phyloP scores from a whole-genome alignment of 1,284 basidiomycete genomes.

The Phylloporus gajari region DNA sequence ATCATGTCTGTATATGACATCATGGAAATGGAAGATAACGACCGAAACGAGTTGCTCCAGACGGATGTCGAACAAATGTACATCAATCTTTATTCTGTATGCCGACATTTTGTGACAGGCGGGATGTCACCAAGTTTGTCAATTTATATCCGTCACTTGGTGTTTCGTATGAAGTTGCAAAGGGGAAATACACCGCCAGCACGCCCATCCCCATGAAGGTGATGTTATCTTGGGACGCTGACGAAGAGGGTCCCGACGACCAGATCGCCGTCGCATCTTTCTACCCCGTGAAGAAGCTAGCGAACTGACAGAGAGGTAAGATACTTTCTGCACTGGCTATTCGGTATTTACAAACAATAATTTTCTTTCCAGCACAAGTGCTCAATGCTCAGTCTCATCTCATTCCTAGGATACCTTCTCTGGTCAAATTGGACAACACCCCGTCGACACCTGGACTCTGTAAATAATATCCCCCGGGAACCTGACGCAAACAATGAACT shows the following conservation, averaged over 20 bases:
- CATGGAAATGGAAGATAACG: slow-evolving; percentile 96
- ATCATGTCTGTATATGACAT: slow-evolving; percentile 93
- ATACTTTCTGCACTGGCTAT: too few species aligned
- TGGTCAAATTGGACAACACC: too few species aligned
- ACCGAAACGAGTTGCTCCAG: slow-evolving; percentile 83
- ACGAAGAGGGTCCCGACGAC: slow-evolving; percentile 85
- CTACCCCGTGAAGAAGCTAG: slow-evolving; percentile 91
- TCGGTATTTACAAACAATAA: too few species aligned
- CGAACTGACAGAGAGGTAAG: slow-evolving; percentile 85
- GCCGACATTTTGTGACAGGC: slow-evolving; percentile 56
- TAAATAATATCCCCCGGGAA: too few species aligned
- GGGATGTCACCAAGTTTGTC: slow-evolving; percentile 91
- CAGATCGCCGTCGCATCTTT: slow-evolving; percentile 90
- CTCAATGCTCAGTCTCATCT: too few species aligned
- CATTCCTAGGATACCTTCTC: too few species aligned
- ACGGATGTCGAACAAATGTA: slow-evolving; percentile 91
- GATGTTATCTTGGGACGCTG: slow-evolving; percentile 82
- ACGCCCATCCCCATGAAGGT: slow-evolving; percentile 87
- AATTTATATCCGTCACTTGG: slow-evolving; percentile 96
- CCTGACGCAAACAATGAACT: too few species aligned
- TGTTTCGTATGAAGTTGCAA: slow-evolving; percentile 83
- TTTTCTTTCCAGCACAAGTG: too few species aligned
- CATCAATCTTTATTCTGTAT: slow-evolving; percentile 39
- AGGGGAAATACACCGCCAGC: slow-evolving; percentile 86
- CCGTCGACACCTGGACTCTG: too few species aligned